Base-by-base conservation (phyloP, 139 green algal genomes). In the Edaphochlamys debaryana region DNA sequence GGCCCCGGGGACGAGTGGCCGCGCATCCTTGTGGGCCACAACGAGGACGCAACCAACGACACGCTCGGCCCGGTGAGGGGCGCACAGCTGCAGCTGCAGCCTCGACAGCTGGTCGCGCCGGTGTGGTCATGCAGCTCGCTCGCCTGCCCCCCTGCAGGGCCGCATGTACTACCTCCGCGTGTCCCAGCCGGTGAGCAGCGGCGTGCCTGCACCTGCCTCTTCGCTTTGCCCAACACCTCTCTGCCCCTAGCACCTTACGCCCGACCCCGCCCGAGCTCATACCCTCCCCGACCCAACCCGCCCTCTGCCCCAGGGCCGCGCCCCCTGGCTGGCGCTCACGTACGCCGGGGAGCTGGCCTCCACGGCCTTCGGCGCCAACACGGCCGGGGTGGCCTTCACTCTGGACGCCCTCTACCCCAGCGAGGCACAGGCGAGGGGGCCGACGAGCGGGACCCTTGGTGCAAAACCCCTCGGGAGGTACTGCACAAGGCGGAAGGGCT, bases 341-440 rank as follows among this genome's bases (percentile, higher is more conserved):
- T 89, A 89, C 41, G 85, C 85, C 48, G 85, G 85, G 4, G 85
- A 89, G 79, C 79, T 89, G 37, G 41, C 85, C 3, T 86, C 62
- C 52, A 84, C 85, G 0, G 85, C 79, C 7, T 89, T 89, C 41
- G 85, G 79, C 40, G 69, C 82, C 64, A 89, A 86, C 62, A 75
- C 29, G 25, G 79, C 79, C 1, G 85, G 85, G 4, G 64, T 89
- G 54, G 79, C 60, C 41, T 89, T 87, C 79, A 89, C 58, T 7
- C 50, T 89, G 41, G 79, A 89, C 40, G 85, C 79, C n/a, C 69
- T 89, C 37, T 89, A 86, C 71, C 85, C 85, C 17, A 37, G 23
- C 36, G 70, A 25, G 8, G 29, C 15, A 29, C 27, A 67, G 5
- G 22, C 4, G 22, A n/a, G n/a, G n/a, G n/a, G n/a, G n/a, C n/a